Base-by-base conservation (phyloP, 2,329 filamentous ascomycete species). In the Aspergillus brasiliensis region DNA sequence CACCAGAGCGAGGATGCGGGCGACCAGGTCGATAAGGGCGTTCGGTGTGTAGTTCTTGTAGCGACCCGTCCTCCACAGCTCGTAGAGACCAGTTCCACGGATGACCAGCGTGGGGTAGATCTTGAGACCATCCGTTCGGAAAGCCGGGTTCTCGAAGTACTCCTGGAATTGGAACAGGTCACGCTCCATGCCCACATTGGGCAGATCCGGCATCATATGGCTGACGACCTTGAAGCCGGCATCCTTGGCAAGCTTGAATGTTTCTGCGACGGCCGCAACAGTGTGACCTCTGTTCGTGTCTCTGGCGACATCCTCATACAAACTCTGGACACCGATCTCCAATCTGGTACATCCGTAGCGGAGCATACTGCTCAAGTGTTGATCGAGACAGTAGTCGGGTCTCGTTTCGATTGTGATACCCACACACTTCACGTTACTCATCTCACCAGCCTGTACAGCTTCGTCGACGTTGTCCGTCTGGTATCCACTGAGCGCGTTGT, bases 31-130 rank as follows among this genome's bases (percentile, higher is more conserved):
- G 62, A 99, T 92, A 34, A 99, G 84, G 0, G 91, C 94, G 75
- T 99, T 99, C 3, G 95, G 96, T 0, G 95, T 99, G 78, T 99
- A 99, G 76, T 99, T 99, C 78, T 97, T 95, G 79, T 98, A 99
- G 56, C 95, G 84, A 0, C 95, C 95, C 3, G 95, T 99, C 56
- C 96, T 86, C 95, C 96, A 99, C 19, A 99, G 82, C 78, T 99
- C 95, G 79, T 99, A 99, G 3, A 99, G 82, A 10, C 95, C 95
- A 0, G 95, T 99, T 1, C 95, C 95, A 65, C 95, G 89, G 69
- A 99, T 99, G 60, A 99, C 95, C 5, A 99, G 86, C 0, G 96
- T 99, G 0, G 95, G 95, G 71, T 99, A 99, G 60, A 99, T 98
- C 78, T 99, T 99, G 55, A 99, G 82, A 1, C 96, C 95, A 72